Evolutionary conservation across 164 flowering plant species (phyloP).

Genomic region (Litsea cubeba): DNA sequence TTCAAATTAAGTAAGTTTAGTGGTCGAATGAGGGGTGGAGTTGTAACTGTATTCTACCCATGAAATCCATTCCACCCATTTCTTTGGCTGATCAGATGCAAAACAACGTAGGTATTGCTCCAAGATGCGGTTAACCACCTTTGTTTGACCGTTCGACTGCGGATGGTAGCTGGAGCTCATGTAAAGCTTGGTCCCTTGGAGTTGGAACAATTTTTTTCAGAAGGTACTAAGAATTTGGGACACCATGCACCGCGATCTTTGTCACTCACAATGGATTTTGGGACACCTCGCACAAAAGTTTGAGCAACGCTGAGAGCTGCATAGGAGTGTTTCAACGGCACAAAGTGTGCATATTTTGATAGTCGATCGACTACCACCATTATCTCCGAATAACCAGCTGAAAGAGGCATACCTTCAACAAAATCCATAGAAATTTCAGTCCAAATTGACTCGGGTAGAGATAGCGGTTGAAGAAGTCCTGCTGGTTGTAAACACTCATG

Average conservation of each 20-base stretch:
- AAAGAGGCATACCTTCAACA: neutral
- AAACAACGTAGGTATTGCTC: neutral
- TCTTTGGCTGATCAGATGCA: neutral
- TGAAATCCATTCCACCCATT: neutral
- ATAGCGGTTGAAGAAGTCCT: neutral
- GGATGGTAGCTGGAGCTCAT: neutral
- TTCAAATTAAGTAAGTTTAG: neutral
- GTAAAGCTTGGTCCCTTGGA: no score
- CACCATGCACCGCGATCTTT: no score
- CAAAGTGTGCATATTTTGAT: conserved; percentile 3
- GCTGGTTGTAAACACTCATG: neutral
- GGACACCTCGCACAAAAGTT: neutral
- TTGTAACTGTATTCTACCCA: conserved; percentile 1
- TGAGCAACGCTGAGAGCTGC: neutral
- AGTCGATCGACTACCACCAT: neutral
- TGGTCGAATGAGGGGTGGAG: neutral
- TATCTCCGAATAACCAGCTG: neutral
- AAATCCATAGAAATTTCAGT: neutral
- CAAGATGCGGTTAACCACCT: neutral
- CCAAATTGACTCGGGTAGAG: neutral
- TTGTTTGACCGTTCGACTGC: neutral
- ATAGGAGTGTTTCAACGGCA: neutral
- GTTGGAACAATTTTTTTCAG: neutral
- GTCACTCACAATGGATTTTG: neutral
- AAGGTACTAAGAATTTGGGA: neutral